Evolutionary conservation across 176 grass and related monocot genomes (phyloP), one percentile per base, ranked within the genome.

Genomic region (Otatea glauca): DNA sequence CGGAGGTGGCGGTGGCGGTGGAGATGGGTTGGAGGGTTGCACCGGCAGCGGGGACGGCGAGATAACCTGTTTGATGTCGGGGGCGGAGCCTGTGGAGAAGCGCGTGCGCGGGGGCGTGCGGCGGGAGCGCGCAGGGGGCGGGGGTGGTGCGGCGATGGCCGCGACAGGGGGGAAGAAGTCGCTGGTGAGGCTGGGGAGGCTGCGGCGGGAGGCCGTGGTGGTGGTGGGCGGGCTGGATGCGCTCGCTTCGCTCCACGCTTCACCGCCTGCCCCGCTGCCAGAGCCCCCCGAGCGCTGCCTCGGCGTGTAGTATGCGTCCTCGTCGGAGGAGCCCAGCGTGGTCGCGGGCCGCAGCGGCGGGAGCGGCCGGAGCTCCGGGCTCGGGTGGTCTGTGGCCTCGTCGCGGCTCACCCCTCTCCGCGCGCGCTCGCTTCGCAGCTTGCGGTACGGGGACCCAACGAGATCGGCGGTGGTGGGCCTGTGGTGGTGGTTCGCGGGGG

Each of bases 231-330:
- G 96, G 65, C 93, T 96, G 65, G 83, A 92, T 66, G 90, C 87
- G 65, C 90, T 92, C 18, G 89, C 89, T 78, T 86, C 90, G 45
- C 90, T 92, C 81, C 78, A 92, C 69, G 79, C 65, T 17, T 87
- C 88, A 60, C 68, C 88, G 65, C 71, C 82, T 17, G 37, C 83
- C n/a, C 78, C 86, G 54, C 86, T 74, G 71, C 88, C 88, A 51
- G 87, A 88, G 60, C 78, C 83, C 20, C 83, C 80, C 21, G 92
- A 89, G 9, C 58, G 91, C 63, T 85, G 89, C 50, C 69, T 81
- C 39, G 95, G 95, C 43, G 93, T 97, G 74, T 94, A 97, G 73
- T 94, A 97, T 15, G 90, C 91, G 15, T 97, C 92, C 51, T 97
- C 95, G 68, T 97, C 95, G 2, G 92, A 94, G 25, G 92, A 97